Evolutionary conservation across 345 rosid species (phyloP).

Genomic region (Eucalyptus decipiens): DNA sequence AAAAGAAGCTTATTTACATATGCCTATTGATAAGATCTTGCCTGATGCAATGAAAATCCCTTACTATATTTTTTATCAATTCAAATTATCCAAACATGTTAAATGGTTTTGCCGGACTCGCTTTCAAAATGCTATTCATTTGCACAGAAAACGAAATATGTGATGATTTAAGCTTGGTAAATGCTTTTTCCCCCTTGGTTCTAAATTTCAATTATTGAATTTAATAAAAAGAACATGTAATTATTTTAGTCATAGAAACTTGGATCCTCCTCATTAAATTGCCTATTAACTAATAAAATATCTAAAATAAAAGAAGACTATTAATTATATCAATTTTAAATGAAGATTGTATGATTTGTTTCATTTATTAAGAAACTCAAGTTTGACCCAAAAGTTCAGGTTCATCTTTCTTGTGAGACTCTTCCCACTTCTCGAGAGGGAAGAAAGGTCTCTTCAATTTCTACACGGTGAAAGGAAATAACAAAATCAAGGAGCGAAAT

Average conservation of each 20-base stretch:
- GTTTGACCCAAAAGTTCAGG: background rate
- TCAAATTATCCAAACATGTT: background rate
- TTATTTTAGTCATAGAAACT: background rate
- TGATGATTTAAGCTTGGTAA: background rate
- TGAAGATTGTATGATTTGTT: background rate
- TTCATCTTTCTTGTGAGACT: background rate
- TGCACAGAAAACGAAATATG: background rate
- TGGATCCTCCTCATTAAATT: background rate
- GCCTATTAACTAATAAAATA: background rate
- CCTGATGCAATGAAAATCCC: background rate
- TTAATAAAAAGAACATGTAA: background rate
- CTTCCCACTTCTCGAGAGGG: background rate
- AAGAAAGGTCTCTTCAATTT: too few species aligned
- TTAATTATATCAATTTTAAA: too few species aligned
- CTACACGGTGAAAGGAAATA: background rate
- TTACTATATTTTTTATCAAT: too few species aligned
- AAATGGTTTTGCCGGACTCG: background rate
- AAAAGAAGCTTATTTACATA: too few species aligned
- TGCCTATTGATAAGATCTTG: too few species aligned
- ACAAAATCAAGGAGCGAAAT: background rate
- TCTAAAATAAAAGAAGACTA: background rate
- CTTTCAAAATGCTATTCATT: background rate
- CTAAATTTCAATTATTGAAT: background rate
- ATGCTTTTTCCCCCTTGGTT: background rate
- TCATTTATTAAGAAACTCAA: background rate